These are phyloP conservation scores for Guyanaporus albipodus DNA, from an alignment of 768 basidiomycete species.

Conservation along the genomic window DNA sequence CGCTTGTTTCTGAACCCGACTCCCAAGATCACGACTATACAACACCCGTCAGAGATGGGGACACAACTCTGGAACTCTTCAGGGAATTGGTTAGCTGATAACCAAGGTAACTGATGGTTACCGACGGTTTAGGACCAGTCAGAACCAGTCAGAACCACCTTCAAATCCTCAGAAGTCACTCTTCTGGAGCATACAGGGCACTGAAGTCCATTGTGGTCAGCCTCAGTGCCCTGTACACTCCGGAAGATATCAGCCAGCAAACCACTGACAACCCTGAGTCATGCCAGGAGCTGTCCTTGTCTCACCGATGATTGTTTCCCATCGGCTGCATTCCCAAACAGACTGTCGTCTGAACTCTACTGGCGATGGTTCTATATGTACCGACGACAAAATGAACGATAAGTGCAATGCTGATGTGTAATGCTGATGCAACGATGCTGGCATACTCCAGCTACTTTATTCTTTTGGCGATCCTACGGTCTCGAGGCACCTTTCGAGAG, in stretches of 20 bases:
- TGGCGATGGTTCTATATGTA: neutral
- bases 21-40: slow-evolving; percentile 9
- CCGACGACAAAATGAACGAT: neutral
- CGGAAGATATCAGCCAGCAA: neutral
- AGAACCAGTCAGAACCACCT: no score
- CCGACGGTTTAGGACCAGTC: no score
- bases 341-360: neutral
- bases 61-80: slow-evolving; percentile 8
- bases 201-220: no score
- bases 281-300: neutral
- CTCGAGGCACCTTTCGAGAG: slow-evolving; percentile 75
- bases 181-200: no score
- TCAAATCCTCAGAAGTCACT: no score
- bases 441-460: slow-evolving; percentile 6
- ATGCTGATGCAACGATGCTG: neutral
- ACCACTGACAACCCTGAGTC: neutral
- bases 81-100: no score
- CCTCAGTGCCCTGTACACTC: neutral
- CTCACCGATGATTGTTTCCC: neutral
- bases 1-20: neutral
- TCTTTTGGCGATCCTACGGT: slow-evolving; percentile 25
- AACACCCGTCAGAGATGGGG: neutral
- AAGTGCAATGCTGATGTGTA: neutral
- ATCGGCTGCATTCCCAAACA: no score
- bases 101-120: no score